Percentiles rank a stretch among this genome's conserved stretches.
Evolutionary conservation across 164 flowering plant species (phyloP).

Genomic region (Umbilicus rupestris): DNA sequence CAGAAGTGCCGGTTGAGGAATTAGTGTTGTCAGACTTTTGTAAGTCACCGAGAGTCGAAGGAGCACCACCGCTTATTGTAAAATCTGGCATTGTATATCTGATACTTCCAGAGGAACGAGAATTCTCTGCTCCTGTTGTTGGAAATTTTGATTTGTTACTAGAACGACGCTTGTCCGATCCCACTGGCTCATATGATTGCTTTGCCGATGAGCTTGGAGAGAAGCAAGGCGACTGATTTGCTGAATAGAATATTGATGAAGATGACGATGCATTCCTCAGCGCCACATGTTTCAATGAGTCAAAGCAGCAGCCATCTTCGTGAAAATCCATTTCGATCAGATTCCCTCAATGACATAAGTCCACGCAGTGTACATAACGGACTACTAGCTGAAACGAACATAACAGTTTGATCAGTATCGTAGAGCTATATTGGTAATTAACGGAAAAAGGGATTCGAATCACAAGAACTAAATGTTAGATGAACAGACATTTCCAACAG

Average conservation of each 20-base stretch:
- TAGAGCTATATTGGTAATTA: neutral
- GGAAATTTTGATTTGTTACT: slow-evolving; percentile 16
- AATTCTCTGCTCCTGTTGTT: slow-evolving; percentile 22
- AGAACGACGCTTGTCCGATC: slow-evolving; percentile 28
- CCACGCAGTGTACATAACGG: neutral
- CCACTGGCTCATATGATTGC: slow-evolving; percentile 32
- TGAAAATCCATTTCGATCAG: slow-evolving; percentile 47
- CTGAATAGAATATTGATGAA: slow-evolving; percentile 80
- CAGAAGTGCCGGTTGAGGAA: neutral
- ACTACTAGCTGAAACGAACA: neutral
- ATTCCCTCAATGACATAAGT: neutral
- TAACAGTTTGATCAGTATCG: neutral
- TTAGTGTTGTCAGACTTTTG: neutral
- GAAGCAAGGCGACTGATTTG: slow-evolving; percentile 84
- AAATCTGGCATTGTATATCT: neutral
- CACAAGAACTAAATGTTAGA: too few relatives aligned
- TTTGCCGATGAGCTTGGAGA: slow-evolving; percentile 68
- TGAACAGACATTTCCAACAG: neutral
- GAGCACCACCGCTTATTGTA: neutral
- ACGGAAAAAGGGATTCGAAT: too few relatives aligned
- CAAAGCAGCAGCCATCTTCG: slow-evolving; percentile 55
- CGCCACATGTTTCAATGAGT: slow-evolving; percentile 34
- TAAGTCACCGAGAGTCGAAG: neutral
- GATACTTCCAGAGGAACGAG: slow-evolving; percentile 15
- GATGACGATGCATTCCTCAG: slow-evolving; percentile 77